Evolutionary conservation across 768 basidiomycete genomes (phyloP).

Genomic region (Sporobolomyces roseus): DNA sequence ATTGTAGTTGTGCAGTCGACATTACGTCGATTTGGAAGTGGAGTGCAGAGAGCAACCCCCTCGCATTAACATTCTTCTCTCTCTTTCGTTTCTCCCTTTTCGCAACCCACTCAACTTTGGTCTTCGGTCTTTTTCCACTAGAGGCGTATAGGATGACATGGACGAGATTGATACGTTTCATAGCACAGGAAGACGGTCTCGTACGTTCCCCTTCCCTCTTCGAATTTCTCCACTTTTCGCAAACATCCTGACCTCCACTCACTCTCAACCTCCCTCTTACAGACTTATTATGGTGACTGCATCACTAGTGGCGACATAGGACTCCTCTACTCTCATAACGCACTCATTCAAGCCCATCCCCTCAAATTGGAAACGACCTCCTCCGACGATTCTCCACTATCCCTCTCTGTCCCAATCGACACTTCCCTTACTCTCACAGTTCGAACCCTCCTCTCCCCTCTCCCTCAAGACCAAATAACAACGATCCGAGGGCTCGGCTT

Average conservation of each 20-base stretch:
- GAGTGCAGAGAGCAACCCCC: too few relatives aligned
- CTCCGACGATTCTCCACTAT: background rate
- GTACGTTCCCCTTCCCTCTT: conserved; percentile 6
- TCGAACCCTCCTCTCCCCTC: conserved; percentile 23
- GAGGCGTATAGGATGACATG: conserved; percentile 5
- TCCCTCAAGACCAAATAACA: conserved; percentile 5
- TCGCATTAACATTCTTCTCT: background rate
- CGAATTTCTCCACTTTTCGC: background rate
- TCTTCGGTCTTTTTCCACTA: too few relatives aligned
- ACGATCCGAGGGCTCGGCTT: conserved; percentile 34
- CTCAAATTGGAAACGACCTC: background rate
- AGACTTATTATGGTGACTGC: conserved; percentile 33
- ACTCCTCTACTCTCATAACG: background rate
- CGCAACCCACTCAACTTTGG: too few relatives aligned
- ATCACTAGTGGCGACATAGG: conserved; percentile 27
- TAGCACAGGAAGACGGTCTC: conserved; percentile 33
- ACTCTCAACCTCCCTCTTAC: background rate
- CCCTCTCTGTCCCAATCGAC: conserved; percentile 3
- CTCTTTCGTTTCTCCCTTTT: background rate
- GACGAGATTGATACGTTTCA: conserved; percentile 29
- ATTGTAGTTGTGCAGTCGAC: background rate
- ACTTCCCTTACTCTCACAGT: conserved; percentile 14
- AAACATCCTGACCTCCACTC: background rate
- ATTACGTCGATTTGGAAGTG: too few relatives aligned
- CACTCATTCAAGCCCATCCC: conserved; percentile 16